Evolutionary conservation across 768 basidiomycete species (phyloP), one percentile per base, ranked within the genome.

Genomic region (Piloderma croceum): DNA sequence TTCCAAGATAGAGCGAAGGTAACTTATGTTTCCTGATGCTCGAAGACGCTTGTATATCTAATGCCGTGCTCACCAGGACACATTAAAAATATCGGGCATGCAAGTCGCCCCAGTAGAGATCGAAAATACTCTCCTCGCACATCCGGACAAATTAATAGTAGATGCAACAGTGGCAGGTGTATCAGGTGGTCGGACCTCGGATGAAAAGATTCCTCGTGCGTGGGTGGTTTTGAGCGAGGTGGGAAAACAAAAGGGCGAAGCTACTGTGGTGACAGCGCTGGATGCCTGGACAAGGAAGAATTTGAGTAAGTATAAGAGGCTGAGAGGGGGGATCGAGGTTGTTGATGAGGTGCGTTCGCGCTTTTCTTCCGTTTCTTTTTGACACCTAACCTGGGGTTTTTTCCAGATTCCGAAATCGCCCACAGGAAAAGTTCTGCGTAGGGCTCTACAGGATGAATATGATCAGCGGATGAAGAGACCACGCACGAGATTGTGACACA

Each of bases 51-150:
- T 7, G 23, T 33, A 10, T 4, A n/a, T n/a, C n/a, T n/a, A n/a
- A n/a, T n/a, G n/a, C n/a, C n/a, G n/a, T n/a, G n/a, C n/a, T n/a
- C n/a, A 6, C 18, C 19, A 86, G 79, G 88, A 90, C 52, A 87
- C 78, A 0, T 67, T 90, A 17, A 90, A 90, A 54, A 71, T 90
- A 3, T 86, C 83, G 0, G 88, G 87, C 3, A 68, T 67, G 36
- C 88, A 90, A 59, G 88, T 90, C 0, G 86, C 88, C 0, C 88
- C 87, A 1, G 71, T 74, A 13, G 87, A 90, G 54, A 81, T 90
- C 38, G 88, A 90, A 54, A 68, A 76, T 20, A 71, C 70, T 18
- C 62, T 90, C 2, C 68, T 80, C 15, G 67, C 66, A 0, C 76
- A 89, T 27, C 82, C 85, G 0, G 69, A 70, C 6, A 63, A 63